Percentiles rank a stretch among this genome's conserved stretches.
phyloP scores from a whole-genome alignment of 169 alveolate species.

The Plasmodium gallinaceum region DNA sequence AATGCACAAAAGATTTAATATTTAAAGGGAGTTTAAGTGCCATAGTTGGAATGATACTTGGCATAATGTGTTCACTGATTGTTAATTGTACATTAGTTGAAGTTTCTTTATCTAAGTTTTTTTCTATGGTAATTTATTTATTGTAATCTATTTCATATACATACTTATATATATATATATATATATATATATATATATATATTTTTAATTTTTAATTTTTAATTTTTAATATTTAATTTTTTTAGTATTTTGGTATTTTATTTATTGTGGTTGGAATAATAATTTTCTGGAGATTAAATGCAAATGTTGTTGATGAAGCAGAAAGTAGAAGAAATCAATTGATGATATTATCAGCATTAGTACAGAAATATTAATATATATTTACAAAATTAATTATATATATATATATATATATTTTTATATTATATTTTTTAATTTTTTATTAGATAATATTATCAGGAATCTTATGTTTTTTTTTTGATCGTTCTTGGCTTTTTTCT shows the following conservation, averaged over 20 bases:
- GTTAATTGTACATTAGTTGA: constrained; percentile 95
- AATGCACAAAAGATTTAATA: constrained; percentile 69
- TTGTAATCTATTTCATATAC: neutral
- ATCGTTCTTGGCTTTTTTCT: constrained; percentile 92
- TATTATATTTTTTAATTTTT: neutral
- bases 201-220: neutral
- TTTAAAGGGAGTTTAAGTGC: constrained; percentile 82
- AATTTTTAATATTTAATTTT: constrained; percentile 6
- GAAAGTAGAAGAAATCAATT: constrained; percentile 79
- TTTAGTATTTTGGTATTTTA: constrained; percentile 91
- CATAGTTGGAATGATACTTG: constrained; percentile 90
- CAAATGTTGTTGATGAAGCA: constrained; percentile 78
- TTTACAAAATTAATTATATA: neutral
- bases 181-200: constrained; percentile 8
- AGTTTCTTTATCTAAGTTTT: constrained; percentile 92
- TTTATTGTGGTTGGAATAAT: constrained; percentile 92
- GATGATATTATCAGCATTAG: constrained; percentile 85
- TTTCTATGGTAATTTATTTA: constrained; percentile 87
- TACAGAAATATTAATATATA: constrained; percentile 38
- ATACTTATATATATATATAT: neutral
- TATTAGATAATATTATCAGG: constrained; percentile 90
- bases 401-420: constrained; percentile 12
- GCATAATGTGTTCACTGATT: constrained; percentile 90
- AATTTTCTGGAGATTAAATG: constrained; percentile 90
- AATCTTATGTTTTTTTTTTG: constrained; percentile 92